Conservation (phyloP, 192 early-diverging fungal species). For the Fimicolochytrium jonesii region DNA sequence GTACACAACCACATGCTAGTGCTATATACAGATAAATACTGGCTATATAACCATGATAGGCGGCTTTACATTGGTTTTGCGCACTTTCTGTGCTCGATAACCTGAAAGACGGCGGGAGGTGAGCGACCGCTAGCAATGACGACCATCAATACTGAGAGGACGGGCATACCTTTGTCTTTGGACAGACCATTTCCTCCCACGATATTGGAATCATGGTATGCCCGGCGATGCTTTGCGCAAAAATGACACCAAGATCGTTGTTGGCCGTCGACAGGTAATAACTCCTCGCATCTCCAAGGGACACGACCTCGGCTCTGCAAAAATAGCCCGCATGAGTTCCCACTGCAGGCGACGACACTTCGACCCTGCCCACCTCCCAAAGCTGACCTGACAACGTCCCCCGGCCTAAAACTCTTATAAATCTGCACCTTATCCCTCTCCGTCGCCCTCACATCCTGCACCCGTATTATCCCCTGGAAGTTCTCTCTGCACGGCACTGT, state of each 20-base stretch:
- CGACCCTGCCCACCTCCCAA: slow-evolving; percentile 55
- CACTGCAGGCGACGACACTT: not conserved
- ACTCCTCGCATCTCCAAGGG: slow-evolving; percentile 86
- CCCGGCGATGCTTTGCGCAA: slow-evolving; percentile 79
- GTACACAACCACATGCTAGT: not conserved
- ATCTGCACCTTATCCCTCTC: slow-evolving; percentile 95
- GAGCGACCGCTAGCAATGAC: not conserved
- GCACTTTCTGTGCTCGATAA: slow-evolving; percentile 87
- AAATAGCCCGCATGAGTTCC: not conserved
- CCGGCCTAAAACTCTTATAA: slow-evolving; percentile 83
- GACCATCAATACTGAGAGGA: not conserved
- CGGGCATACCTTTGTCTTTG: slow-evolving; percentile 65
- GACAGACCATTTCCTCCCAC: slow-evolving; percentile 98
- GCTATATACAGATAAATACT: not conserved
- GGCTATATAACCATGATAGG: not conserved
- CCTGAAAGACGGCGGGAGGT: slow-evolving; percentile 9
- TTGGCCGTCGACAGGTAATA: slow-evolving; percentile 89
- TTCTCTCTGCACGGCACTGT: slow-evolving; percentile 50
- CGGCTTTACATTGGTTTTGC: slow-evolving; percentile 64
- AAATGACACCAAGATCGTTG: slow-evolving; percentile 92
- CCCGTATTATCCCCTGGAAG: slow-evolving; percentile 82
- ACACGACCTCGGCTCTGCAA: slow-evolving; percentile 62
- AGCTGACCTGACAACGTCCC: slow-evolving; percentile 73
- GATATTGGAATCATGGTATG: slow-evolving; percentile 87
- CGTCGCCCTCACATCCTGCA: slow-evolving; percentile 91